Evolutionary conservation across 495 filamentous ascomycete genomes (phyloP).

Genomic region (Pyrenopolyporus hunteri): DNA sequence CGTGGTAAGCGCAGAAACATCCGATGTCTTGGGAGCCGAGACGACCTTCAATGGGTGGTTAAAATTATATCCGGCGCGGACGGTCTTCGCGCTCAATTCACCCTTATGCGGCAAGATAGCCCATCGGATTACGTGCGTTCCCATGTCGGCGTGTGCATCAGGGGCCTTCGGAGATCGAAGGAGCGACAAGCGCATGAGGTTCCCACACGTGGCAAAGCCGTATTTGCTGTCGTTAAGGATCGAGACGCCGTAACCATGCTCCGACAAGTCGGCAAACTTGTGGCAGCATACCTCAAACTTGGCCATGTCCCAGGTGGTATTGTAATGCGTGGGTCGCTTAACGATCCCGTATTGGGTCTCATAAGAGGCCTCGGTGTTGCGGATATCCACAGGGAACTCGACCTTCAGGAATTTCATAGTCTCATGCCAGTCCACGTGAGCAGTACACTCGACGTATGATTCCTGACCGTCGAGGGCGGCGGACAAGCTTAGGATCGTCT

Average conservation of each 20-base stretch:
- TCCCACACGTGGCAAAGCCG: constrained; percentile 91
- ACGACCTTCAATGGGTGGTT: constrained; percentile 77
- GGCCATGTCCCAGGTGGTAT: constrained; percentile 98
- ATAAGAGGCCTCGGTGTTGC: constrained; percentile 92
- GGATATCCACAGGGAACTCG: constrained; percentile 93
- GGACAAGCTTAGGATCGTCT: constrained; percentile 81
- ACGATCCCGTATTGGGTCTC: constrained; percentile 94
- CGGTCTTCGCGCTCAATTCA: constrained; percentile 68
- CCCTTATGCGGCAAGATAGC: constrained; percentile 88
- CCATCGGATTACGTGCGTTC: constrained; percentile 84
- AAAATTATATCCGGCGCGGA: constrained; percentile 87
- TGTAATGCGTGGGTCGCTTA: constrained; percentile 90
- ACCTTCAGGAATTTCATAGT: constrained; percentile 98
- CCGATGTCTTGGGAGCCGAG: constrained; percentile 37
- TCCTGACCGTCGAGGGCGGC: constrained; percentile 67
- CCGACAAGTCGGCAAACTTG: constrained; percentile 95
- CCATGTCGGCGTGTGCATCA: constrained; percentile 97
- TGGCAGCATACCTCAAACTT: constrained; percentile 99
- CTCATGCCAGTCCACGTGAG: constrained; percentile 91
- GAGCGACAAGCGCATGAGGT: constrained; percentile 87
- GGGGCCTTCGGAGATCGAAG: constrained; percentile 94
- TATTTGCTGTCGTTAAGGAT: constrained; percentile 97
- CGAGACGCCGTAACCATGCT: constrained; percentile 88
- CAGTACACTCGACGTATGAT: constrained; percentile 76
- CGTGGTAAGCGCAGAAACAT: constrained; percentile 45